phyloP scores from a whole-genome alignment of 2,329 filamentous ascomycete species.

The Coniella vitis region DNA sequence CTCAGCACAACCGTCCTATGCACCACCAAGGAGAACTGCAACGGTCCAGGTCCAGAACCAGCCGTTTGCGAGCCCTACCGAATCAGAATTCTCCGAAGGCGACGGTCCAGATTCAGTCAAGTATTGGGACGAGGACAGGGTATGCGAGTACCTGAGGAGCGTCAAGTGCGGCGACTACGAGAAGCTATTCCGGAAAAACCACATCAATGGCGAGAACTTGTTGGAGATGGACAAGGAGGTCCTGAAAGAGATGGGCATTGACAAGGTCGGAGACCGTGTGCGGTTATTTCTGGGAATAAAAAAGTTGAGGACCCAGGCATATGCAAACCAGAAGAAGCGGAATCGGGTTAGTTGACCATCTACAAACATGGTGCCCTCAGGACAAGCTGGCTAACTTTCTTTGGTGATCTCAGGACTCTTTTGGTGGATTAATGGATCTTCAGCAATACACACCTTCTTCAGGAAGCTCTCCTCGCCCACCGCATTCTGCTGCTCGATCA shows the following conservation, averaged over 20 bases:
- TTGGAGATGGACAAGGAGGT: slow-evolving; percentile 96
- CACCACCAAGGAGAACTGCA: slow-evolving; percentile 45
- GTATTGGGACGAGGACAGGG: slow-evolving; percentile 87
- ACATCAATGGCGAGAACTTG: slow-evolving; percentile 95
- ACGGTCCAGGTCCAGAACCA: slow-evolving; percentile 44
- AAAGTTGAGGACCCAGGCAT: slow-evolving; percentile 69
- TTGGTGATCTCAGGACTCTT: slow-evolving; percentile 59
- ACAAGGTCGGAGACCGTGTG: slow-evolving; percentile 94
- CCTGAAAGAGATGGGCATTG: slow-evolving; percentile 95
- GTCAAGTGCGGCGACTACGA: slow-evolving; percentile 96
- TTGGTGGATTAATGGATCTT: slow-evolving; percentile 65
- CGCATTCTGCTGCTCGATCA: slow-evolving; percentile 45
- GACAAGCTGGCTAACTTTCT: not conserved
- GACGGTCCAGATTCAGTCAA: slow-evolving; percentile 70
- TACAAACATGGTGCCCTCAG: too few species aligned
- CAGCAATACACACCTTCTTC: slow-evolving; percentile 51
- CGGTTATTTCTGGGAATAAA: slow-evolving; percentile 83
- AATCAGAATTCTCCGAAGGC: slow-evolving; percentile 84
- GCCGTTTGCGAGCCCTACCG: slow-evolving; percentile 73
- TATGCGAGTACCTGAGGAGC: slow-evolving; percentile 82
- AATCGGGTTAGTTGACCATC: slow-evolving; percentile 60
- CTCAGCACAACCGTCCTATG: slow-evolving; percentile 41
- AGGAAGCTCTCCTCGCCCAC: slow-evolving; percentile 52
- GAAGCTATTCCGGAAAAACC: slow-evolving; percentile 79
- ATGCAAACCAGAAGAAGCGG: slow-evolving; percentile 71